Evolutionary conservation across 139 green algal genomes (phyloP), one percentile per base, ranked within the genome.

Genomic region (Tetraselmis striata): DNA sequence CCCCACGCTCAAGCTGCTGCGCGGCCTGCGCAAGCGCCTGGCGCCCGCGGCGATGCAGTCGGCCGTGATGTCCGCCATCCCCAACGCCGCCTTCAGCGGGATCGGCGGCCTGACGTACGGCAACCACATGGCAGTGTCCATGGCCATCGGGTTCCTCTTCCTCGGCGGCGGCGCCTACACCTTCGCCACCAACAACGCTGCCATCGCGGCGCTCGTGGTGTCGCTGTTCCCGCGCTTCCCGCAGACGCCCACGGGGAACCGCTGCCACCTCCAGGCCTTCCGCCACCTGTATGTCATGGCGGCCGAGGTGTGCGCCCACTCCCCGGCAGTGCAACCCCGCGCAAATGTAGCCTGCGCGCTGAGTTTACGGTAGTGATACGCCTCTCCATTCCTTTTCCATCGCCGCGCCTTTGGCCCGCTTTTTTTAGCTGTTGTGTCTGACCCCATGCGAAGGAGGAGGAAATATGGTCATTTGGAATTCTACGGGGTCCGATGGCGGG

Each of bases 201-300:
- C 93, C 27, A 88, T 97, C 26, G 96, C 96, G 0, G 90, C 91
- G 32, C 91, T 99, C 76, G 85, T 98, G 32, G 91, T 97, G 26
- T 87, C 96, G 5, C 86, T 98, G 29, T 99, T 92, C 87, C 96
- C 96, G 0, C 83, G 83, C 24, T 92, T 97, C 75, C 95, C 95
- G 0, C 59, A 80, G 23, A 85, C 85, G 30, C 87, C 95, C 2
- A 89, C 81, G 1, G 96, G 98, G 92, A 91, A 99, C 81, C 90
- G 95, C 32, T 96, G 86, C 86, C 94, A 99, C 88, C 88, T 98
- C 75, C 94, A 97, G 91, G 94, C 95, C 1, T 92, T 98, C 77
- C 88, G 96, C 26, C 96, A 99, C 85, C 86, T 99, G 75, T 99
- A 98, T 80, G 96, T 95, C 59, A 84, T 99, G 32, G 96, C 96